Evolutionary conservation across 2,329 filamentous ascomycete genomes (phyloP).

Genomic region (Alternaria longipes): DNA sequence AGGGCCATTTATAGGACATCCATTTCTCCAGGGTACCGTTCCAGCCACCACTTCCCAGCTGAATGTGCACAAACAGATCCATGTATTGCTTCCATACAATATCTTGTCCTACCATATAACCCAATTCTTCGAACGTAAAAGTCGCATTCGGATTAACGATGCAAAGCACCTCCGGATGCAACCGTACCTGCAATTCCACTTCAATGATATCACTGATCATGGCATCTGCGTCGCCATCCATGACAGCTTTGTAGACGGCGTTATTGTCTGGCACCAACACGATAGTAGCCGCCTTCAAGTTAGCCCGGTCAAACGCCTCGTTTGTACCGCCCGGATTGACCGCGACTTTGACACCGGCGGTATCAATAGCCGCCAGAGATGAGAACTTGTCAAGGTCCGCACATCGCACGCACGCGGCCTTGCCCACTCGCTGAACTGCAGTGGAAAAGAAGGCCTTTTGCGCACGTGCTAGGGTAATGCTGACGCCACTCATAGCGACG

Average conservation of each 20-base stretch:
- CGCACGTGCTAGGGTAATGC: slow-evolving; percentile 20
- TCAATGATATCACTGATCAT: slow-evolving; percentile 27
- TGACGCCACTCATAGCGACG: slow-evolving; percentile 25
- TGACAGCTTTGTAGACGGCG: slow-evolving; percentile 22
- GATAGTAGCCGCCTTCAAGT: slow-evolving; percentile 16
- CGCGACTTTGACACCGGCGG: slow-evolving; percentile 18
- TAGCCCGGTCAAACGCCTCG: slow-evolving; percentile 24
- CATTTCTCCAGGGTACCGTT: slow-evolving; percentile 25
- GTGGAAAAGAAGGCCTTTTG: slow-evolving; percentile 21
- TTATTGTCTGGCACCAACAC: slow-evolving; percentile 24
- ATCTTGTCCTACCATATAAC: slow-evolving; percentile 21
- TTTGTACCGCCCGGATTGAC: slow-evolving; percentile 25
- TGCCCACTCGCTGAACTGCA: slow-evolving; percentile 17
- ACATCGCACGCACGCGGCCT: slow-evolving; percentile 24
- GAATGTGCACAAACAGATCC: slow-evolving; percentile 21
- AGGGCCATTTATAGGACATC: slow-evolving; percentile 27
- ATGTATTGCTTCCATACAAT: slow-evolving; percentile 24
- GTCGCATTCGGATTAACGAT: slow-evolving; percentile 17
- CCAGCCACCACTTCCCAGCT: slow-evolving; percentile 20
- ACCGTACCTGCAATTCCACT: slow-evolving; percentile 21
- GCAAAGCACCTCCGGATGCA: slow-evolving; percentile 20
- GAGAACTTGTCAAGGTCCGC: slow-evolving; percentile 12
- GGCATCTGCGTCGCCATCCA: slow-evolving; percentile 20
- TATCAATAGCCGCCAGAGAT: slow-evolving; percentile 22
- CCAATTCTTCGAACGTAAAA: slow-evolving; percentile 24